Evolutionary conservation across 179 eudicot species (phyloP).

Genomic region (Sideroxylon spinosum): DNA sequence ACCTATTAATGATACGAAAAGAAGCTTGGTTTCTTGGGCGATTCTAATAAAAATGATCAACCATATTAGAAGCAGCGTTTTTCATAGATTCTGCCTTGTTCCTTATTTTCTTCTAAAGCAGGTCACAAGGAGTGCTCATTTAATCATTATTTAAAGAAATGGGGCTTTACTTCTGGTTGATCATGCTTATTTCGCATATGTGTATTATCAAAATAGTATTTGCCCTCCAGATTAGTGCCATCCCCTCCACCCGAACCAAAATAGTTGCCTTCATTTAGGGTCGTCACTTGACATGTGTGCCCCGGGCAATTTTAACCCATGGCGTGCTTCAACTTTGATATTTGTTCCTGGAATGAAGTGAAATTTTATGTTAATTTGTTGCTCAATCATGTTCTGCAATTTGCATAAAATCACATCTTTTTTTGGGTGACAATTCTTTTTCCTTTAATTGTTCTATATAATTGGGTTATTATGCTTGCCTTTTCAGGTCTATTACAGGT

Average conservation of each 20-base stretch:
- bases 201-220: not conserved
- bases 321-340: not conserved
- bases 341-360: not conserved
- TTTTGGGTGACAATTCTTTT: not conserved
- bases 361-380: not conserved
- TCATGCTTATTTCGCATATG: not conserved
- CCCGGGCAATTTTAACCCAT: not conserved
- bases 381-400: not conserved
- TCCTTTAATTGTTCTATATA: not conserved
- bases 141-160: not conserved
- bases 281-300: not conserved
- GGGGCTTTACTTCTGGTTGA: not conserved
- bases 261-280: not conserved
- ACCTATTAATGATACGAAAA: no score
- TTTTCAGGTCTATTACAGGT: conserved; percentile 87
- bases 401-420: not conserved
- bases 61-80: not conserved
- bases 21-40: not conserved
- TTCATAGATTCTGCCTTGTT: not conserved
- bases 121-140: not conserved
- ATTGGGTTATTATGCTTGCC: conserved; percentile 13
- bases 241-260: no score
- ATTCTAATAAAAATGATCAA: not conserved
- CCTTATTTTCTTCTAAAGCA: not conserved
- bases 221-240: no score